Percentiles rank a stretch among this genome's conserved stretches.
Conservation (phyloP, 495 filamentous ascomycete species). For the Podospora comata region DNA sequence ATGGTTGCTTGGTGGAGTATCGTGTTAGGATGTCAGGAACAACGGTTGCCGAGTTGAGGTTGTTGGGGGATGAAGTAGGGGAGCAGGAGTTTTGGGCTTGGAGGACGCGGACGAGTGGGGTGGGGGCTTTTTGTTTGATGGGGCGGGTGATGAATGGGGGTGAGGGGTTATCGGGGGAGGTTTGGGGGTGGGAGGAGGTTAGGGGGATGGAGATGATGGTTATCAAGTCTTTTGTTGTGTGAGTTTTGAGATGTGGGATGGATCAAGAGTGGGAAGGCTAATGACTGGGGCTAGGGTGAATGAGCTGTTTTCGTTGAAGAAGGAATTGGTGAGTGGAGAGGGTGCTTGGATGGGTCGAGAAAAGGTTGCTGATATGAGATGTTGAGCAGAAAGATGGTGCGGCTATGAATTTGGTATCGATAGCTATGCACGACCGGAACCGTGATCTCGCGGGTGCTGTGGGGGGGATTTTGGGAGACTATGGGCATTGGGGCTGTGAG, state of each 20-base stretch:
- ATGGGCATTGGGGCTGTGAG: neutral
- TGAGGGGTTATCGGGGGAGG: neutral
- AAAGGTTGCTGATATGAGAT: neutral
- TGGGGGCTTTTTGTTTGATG: neutral
- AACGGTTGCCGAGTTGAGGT: neutral
- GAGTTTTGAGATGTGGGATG: conserved; percentile 1
- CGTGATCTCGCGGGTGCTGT: conserved; percentile 10
- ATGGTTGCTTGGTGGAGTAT: conserved; percentile 17
- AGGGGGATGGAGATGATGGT: conserved; percentile 17
- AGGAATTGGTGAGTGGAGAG: conserved; percentile 20
- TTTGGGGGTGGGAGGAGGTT: neutral
- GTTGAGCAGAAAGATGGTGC: conserved; percentile 14
- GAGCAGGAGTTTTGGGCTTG: neutral
- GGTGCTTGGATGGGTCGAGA: neutral
- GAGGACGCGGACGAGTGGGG: conserved; percentile 7
- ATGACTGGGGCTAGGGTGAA: conserved; percentile 14
- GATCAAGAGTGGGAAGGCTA: neutral
- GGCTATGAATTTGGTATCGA: conserved; percentile 17
- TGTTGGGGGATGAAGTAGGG: neutral
- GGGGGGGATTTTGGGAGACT: neutral
- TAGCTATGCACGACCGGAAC: conserved; percentile 11
- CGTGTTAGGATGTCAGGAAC: conserved; percentile 1
- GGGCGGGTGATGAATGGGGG: conserved; percentile 4
- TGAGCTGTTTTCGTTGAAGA: conserved; percentile 25
- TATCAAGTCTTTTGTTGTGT: conserved; percentile 15